Evolutionary conservation across 768 basidiomycete species (phyloP), one percentile per base, ranked within the genome.

Genomic region (Rhodosporidiobolus sp.): DNA sequence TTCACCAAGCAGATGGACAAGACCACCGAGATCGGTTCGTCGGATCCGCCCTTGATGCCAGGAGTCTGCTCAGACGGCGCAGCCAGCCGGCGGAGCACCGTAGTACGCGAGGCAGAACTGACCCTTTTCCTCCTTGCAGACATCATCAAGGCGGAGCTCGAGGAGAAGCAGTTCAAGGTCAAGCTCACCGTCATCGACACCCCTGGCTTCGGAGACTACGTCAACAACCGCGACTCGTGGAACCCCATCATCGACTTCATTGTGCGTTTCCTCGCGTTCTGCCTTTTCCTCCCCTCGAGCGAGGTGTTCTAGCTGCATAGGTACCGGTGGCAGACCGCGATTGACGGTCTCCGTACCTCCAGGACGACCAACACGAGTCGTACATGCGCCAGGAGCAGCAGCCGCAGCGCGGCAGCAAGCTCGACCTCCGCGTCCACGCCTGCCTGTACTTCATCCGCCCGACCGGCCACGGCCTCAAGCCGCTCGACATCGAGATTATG

Each of bases 141-240:
- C 80, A 95, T 99, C 64, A 93, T 98, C 86, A 99, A 99, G 85
- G 96, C 95, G 22, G 95, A 97, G 84, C 88, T 99, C 32, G 96
- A 98, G 83, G 96, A 98, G 83, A 92, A 94, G 81, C 90, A 92
- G 80, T 98, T 98, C 88, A 95, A 94, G 83, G 94, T 97, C 85
- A 98, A 97, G 86, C 88, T 99, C 75, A 94, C 91, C 26, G 96
- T 98, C 81, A 95, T 99, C 76, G 96, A 99, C 83, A 97, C 95
- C 19, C 96, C 96, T 65, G 96, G 96, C 38, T 99, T 98, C 75
- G 96, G 96, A 49, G 96, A 99, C 89, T 98, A 97, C 79, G 95
- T 99, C 84, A 99, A 99, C 91, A 99, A 99, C 87, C 88, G 92
- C 67, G 96, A 98, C 82, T 94, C 92, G 28, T 99, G 96, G 96